Evolutionary conservation across 805 yeast genomes (phyloP).

Genomic region (Candida nanaspora): DNA sequence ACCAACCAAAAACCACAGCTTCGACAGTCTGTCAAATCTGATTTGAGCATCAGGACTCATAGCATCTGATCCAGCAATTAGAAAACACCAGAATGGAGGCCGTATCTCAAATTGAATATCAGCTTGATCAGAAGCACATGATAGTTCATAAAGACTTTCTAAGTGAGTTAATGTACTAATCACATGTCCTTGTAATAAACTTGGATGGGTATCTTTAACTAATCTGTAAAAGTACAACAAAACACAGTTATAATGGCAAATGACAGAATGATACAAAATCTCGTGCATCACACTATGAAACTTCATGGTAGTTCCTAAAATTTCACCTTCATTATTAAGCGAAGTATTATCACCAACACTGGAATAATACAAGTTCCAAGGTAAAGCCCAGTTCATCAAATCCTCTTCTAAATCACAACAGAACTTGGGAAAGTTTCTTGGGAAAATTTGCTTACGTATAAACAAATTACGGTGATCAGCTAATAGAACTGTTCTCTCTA

Average conservation of each 20-base stretch:
- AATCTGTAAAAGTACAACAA: constrained; percentile 38
- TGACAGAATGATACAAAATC: constrained; percentile 30
- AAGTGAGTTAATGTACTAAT: constrained; percentile 28
- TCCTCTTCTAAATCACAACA: constrained; percentile 51
- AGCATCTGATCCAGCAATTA: constrained; percentile 37
- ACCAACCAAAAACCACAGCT: constrained; percentile 26
- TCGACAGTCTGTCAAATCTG: constrained; percentile 26
- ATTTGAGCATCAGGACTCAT: constrained; percentile 23
- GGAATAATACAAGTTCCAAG: constrained; percentile 32
- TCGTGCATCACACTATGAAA: constrained; percentile 34
- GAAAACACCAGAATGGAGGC: constrained; percentile 44
- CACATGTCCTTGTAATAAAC: constrained; percentile 29
- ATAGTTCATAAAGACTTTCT: constrained; percentile 19
- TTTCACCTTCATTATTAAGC: neutral
- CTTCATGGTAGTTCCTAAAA: constrained; percentile 1
- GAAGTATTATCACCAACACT: neutral
- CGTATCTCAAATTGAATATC: constrained; percentile 20
- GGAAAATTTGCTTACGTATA: constrained; percentile 31
- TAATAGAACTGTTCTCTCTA: constrained; percentile 37
- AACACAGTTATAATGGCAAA: constrained; percentile 35
- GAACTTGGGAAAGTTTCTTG: constrained; percentile 47
- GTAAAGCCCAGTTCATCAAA: constrained; percentile 37
- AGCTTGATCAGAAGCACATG: constrained; percentile 4
- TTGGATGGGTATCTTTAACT: constrained; percentile 34
- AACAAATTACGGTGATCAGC: constrained; percentile 49